phyloP scores from a whole-genome alignment of 768 basidiomycete genomes.

The Termitomyces sp. region DNA sequence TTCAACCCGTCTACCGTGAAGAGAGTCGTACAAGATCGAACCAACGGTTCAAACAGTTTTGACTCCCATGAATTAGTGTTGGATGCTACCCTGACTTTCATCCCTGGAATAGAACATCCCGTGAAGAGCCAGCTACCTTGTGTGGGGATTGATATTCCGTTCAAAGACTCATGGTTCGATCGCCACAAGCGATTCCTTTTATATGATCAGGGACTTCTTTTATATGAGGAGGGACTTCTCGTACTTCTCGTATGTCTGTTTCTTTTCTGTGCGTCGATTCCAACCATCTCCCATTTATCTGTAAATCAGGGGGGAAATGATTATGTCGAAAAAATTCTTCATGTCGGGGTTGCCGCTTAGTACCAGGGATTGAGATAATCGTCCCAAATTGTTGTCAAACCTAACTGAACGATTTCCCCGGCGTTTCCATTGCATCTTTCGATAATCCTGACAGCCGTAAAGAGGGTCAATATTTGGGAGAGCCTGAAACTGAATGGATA shows the following conservation, averaged over 20 bases:
- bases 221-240: slow-evolving; percentile 35
- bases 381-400: no score
- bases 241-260: slow-evolving; percentile 23
- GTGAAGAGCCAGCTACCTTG: slow-evolving; percentile 23
- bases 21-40: neutral
- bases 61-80: neutral
- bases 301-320: neutral
- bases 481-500: no score
- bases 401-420: no score
- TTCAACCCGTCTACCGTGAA: slow-evolving; percentile 3
- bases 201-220: no score
- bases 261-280: neutral
- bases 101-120: slow-evolving; percentile 16
- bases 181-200: slow-evolving; percentile 26
- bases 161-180: slow-evolving; percentile 2
- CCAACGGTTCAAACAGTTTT: neutral
- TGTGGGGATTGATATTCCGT: slow-evolving; percentile 10
- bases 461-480: no score
- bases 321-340: neutral
- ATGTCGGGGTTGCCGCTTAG: no score
- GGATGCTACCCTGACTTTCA: neutral
- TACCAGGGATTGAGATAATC: neutral
- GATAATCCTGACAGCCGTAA: no score
- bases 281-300: neutral
- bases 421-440: no score